phyloP scores from a whole-genome alignment of 2,329 filamentous ascomycete species.

The Pseudogymnoascus sp. region DNA sequence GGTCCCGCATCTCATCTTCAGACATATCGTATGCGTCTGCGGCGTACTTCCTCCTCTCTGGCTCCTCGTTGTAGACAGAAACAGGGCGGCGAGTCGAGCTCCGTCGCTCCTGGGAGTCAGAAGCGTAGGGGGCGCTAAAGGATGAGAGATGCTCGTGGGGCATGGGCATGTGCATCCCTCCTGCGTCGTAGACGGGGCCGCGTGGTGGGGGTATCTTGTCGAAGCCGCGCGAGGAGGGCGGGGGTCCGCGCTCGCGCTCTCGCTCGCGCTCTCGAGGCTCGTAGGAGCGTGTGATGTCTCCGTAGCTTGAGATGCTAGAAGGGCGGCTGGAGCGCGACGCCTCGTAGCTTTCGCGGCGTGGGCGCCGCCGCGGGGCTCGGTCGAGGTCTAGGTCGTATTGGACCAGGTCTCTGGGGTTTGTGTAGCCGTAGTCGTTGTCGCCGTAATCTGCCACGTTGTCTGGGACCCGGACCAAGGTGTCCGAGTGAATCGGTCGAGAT shows the following conservation, averaged over 20 bases:
- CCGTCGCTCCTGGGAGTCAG: conserved; percentile 32
- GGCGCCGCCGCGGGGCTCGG: conserved; percentile 32
- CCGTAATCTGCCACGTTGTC: conserved; percentile 41
- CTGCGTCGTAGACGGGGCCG: background rate
- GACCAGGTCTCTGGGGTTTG: conserved; percentile 53
- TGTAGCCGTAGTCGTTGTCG: conserved; percentile 55
- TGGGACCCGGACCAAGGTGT: conserved; percentile 32
- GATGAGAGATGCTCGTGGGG: background rate
- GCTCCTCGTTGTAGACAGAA: conserved; percentile 24
- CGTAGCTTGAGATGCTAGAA: conserved; percentile 23
- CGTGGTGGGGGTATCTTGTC: conserved; percentile 54
- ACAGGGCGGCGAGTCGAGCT: conserved; percentile 28
- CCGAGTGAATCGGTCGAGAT: conserved; percentile 18
- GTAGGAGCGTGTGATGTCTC: conserved; percentile 27
- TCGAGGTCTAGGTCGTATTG: conserved; percentile 51
- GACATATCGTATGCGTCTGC: conserved; percentile 26
- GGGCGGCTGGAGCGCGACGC: conserved; percentile 30
- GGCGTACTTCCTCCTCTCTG: conserved; percentile 15
- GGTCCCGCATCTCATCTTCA: conserved; percentile 22
- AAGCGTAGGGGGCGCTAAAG: conserved; percentile 16
- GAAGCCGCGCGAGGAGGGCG: conserved; percentile 61
- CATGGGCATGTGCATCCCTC: background rate
- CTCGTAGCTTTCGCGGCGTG: conserved; percentile 49
- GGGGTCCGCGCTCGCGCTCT: conserved; percentile 41
- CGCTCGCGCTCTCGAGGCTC: conserved; percentile 32